Conservation (phyloP, 2,329 filamentous ascomycete genomes). For the Chaetomiaceae sp. region DNA sequence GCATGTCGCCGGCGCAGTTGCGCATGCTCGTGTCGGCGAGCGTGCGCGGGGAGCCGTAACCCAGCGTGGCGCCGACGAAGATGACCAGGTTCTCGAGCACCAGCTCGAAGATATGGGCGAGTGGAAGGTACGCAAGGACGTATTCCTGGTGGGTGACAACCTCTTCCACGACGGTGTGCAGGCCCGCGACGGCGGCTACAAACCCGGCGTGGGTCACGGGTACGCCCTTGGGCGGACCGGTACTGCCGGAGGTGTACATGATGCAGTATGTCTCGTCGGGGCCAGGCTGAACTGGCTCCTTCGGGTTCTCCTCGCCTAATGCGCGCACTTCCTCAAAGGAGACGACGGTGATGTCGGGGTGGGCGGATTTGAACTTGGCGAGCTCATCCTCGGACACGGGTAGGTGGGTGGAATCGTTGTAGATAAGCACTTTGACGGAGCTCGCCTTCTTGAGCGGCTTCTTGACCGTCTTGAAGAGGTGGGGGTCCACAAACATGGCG, state of each 20-base stretch:
- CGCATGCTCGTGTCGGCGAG: constrained; percentile 79
- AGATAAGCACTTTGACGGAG: constrained; percentile 54
- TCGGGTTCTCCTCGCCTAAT: constrained; percentile 60
- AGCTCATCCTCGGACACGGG: constrained; percentile 49
- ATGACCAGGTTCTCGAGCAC: constrained; percentile 88
- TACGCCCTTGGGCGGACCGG: constrained; percentile 83
- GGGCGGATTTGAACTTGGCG: constrained; percentile 49
- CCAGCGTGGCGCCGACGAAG: constrained; percentile 85
- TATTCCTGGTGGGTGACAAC: constrained; percentile 72
- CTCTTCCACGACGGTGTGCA: constrained; percentile 69
- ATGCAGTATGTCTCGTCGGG: constrained; percentile 76
- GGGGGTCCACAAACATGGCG: constrained; percentile 82
- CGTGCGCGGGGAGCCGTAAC: constrained; percentile 87
- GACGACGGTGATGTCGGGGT: constrained; percentile 48
- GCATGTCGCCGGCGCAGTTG: constrained; percentile 90
- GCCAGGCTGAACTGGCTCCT: constrained; percentile 64
- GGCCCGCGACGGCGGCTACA: constrained; percentile 75
- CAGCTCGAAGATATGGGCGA: constrained; percentile 95
- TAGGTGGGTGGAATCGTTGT: constrained; percentile 50
- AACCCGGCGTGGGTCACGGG: constrained; percentile 75
- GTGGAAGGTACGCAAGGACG: constrained; percentile 83
- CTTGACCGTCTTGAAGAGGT: constrained; percentile 58
- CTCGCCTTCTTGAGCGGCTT: constrained; percentile 51
- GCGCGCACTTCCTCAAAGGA: constrained; percentile 50
- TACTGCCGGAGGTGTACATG: constrained; percentile 85